Conservation (phyloP, 768 basidiomycete genomes). For the Mycena polygramma region DNA sequence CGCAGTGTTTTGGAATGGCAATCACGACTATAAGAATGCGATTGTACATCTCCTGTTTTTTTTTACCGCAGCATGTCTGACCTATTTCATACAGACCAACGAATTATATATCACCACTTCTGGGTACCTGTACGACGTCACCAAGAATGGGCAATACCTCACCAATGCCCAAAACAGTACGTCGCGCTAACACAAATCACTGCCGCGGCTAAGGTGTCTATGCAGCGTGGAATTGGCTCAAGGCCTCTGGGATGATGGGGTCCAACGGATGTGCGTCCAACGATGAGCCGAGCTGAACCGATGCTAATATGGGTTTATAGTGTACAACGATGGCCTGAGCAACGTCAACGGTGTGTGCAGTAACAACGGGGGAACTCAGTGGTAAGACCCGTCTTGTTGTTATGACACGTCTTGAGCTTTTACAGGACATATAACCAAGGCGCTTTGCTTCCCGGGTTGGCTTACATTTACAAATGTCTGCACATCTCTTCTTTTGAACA, state of each 20-base stretch:
- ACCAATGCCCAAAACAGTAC: slow-evolving; percentile 27
- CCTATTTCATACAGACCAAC: slow-evolving; percentile 24
- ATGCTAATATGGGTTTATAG: slow-evolving; percentile 8
- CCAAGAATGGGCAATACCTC: slow-evolving; percentile 32
- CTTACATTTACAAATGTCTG: slow-evolving; percentile 35
- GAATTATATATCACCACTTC: slow-evolving; percentile 37
- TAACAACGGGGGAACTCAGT: slow-evolving; percentile 37
- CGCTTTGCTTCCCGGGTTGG: slow-evolving; percentile 35
- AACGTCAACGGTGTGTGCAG: slow-evolving; percentile 29
- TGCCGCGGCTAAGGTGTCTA: background rate
- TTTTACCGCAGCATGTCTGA: background rate
- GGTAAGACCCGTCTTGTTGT: slow-evolving; percentile 15
- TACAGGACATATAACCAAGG: slow-evolving; percentile 38
- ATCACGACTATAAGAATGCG: slow-evolving; percentile 38
- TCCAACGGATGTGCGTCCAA: slow-evolving; percentile 34
- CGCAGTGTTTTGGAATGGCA: slow-evolving; percentile 37
- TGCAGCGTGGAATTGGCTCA: slow-evolving; percentile 38
- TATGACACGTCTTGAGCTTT: background rate
- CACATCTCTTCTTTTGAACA: too few relatives aligned
- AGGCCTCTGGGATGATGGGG: slow-evolving; percentile 32
- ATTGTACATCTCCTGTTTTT: slow-evolving; percentile 13
- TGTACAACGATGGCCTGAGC: slow-evolving; percentile 37
- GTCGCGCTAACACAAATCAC: background rate
- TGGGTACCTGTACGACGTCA: slow-evolving; percentile 35
- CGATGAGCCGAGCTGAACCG: background rate